A percentile compares a stretch with the other conserved stretches of the same genome.
Conservation (phyloP, 176 grass and related monocot species). For the Aechmea fasciata region DNA sequence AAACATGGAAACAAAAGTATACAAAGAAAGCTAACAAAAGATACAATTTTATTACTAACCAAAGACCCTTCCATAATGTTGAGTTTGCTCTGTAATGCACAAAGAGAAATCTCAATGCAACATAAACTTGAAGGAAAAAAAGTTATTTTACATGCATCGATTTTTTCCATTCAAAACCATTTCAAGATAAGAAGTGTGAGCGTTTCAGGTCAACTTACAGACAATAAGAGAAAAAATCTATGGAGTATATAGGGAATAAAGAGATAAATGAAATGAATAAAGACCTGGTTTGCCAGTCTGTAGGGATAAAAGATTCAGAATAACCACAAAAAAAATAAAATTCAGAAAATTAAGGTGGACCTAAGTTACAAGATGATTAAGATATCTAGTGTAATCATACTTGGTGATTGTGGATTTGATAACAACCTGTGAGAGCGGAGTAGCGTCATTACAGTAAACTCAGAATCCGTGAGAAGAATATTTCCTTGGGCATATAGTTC, state of each 20-base stretch:
- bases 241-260: too few relatives aligned
- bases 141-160: background rate
- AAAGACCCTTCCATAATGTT: background rate
- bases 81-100: background rate
- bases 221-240: too few relatives aligned
- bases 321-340: too few relatives aligned
- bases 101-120: background rate
- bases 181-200: background rate
- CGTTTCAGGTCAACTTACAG: too few relatives aligned
- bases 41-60: background rate
- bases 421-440: conserved; percentile 88
- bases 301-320: too few relatives aligned
- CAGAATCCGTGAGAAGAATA: conserved; percentile 83
- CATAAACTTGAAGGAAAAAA: background rate
- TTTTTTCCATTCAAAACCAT: background rate
- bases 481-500: conserved; percentile 97
- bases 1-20: background rate
- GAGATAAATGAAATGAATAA: too few relatives aligned
- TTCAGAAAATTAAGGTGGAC: background rate
- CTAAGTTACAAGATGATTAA: background rate
- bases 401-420: conserved; percentile 6
- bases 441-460: conserved; percentile 85
- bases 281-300: too few relatives aligned
- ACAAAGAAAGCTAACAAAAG: background rate
- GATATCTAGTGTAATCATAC: background rate